Percentiles rank a stretch among this genome's conserved stretches.
phyloP scores from a whole-genome alignment of 2,329 filamentous ascomycete genomes.

The Nothophoma quercina region DNA sequence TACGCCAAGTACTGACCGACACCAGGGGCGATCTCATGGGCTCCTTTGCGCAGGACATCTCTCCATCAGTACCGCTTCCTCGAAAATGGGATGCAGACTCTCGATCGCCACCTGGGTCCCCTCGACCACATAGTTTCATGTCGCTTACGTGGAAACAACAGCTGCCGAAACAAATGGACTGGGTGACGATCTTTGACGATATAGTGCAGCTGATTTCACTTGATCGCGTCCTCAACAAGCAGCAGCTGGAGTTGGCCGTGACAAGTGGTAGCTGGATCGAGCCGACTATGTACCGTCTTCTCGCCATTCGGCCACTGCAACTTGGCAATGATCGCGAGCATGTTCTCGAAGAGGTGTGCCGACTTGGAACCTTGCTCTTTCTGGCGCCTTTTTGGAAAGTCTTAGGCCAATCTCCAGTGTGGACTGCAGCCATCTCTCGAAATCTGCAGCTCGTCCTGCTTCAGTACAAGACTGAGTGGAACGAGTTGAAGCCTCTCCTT shows the following conservation, averaged over 20 bases:
- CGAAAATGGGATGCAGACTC: conserved; percentile 29
- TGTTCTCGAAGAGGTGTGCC: conserved; percentile 41
- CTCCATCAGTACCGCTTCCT: conserved; percentile 35
- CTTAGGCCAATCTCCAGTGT: conserved; percentile 36
- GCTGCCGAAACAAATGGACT: conserved; percentile 33
- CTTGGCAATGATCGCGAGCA: conserved; percentile 21
- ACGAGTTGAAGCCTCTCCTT: conserved; percentile 37
- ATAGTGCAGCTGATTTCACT: conserved; percentile 34
- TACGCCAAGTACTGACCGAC: not conserved
- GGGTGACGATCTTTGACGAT: conserved; percentile 42
- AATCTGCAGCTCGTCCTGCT: conserved; percentile 33
- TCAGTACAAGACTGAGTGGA: conserved; percentile 36
- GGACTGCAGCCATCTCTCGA: conserved; percentile 31
- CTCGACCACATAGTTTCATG: conserved; percentile 61
- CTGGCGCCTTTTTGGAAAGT: conserved; percentile 36
- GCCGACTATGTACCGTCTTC: conserved; percentile 36
- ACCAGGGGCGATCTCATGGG: conserved; percentile 39
- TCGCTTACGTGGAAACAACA: conserved; percentile 66
- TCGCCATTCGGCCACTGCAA: conserved; percentile 31
- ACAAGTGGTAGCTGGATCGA: conserved; percentile 42
- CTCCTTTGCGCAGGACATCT: conserved; percentile 40
- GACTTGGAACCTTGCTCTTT: conserved; percentile 40
- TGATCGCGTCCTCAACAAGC: conserved; percentile 33
- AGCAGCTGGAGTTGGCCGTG: conserved; percentile 30
- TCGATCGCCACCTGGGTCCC: conserved; percentile 66